Percentiles rank a stretch among this genome's conserved stretches.
These are phyloP conservation scores for Penicillium nucicola DNA, from an alignment of 495 filamentous ascomycete genomes.

Conservation along the genomic window DNA sequence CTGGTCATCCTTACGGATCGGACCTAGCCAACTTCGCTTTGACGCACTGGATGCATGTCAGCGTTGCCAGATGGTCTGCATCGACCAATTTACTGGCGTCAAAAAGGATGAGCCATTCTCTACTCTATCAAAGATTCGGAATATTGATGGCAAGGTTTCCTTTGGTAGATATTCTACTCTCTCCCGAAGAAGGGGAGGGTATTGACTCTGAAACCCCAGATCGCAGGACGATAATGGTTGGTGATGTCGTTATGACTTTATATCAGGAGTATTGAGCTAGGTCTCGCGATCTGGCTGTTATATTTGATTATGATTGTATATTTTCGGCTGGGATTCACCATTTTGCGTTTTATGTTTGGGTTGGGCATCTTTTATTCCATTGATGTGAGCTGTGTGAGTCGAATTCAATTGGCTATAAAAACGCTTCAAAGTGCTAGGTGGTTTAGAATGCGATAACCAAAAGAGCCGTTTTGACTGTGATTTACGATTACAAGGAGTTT, in stretches of 20 bases:
- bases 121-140: slow-evolving; percentile 80
- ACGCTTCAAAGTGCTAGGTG: no score
- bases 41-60: slow-evolving; percentile 78
- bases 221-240: slow-evolving; percentile 38
- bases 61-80: slow-evolving; percentile 92
- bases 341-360: no score
- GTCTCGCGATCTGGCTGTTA: background rate
- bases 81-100: slow-evolving; percentile 78
- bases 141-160: slow-evolving; percentile 74
- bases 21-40: slow-evolving; percentile 41
- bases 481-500: no score
- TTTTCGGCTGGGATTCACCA: background rate
- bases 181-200: slow-evolving; percentile 12
- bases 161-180: slow-evolving; percentile 76
- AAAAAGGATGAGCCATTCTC: slow-evolving; percentile 82
- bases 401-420: no score
- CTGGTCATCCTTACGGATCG: slow-evolving; percentile 42
- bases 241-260: slow-evolving; percentile 36
- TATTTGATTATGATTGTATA: background rate
- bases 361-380: no score
- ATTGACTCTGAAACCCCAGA: slow-evolving; percentile 15
- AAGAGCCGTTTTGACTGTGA: no score
- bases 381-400: no score
- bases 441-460: no score
- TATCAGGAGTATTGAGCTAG: slow-evolving; percentile 17